Evolutionary conservation across 108 stramenopile species (phyloP).

Genomic region (Poteriospumella lacustris): DNA sequence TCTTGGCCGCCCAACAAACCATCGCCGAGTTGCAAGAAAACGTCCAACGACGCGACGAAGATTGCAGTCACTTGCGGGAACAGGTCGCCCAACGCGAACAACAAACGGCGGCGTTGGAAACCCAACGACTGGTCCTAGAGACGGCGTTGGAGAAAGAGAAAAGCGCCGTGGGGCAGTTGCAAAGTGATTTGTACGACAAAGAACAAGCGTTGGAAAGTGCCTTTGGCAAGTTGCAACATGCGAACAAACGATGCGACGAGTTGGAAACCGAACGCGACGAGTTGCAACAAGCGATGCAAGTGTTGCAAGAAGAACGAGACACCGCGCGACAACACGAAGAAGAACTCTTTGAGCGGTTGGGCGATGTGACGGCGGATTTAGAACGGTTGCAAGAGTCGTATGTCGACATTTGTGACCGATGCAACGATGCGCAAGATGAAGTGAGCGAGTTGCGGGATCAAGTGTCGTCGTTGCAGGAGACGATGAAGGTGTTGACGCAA

Average conservation of each 20-base stretch:
- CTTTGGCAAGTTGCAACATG: too few relatives aligned
- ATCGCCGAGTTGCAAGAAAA: too few relatives aligned
- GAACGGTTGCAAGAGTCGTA: constrained; percentile 52
- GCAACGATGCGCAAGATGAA: constrained; percentile 28
- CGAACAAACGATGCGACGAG: background rate
- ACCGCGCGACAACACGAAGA: constrained; percentile 47
- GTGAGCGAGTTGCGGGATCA: constrained; percentile 4
- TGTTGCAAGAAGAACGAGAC: constrained; percentile 36
- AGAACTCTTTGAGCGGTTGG: constrained; percentile 43
- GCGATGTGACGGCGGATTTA: constrained; percentile 38
- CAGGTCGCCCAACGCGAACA: too few relatives aligned
- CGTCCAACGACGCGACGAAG: too few relatives aligned
- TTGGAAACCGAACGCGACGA: background rate
- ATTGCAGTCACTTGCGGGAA: too few relatives aligned
- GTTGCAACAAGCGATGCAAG: background rate
- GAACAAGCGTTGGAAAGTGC: background rate
- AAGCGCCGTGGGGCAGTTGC: too few relatives aligned
- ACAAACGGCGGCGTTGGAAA: too few relatives aligned
- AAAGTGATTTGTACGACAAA: background rate
- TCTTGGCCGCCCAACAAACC: too few relatives aligned
- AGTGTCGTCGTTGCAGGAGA: constrained; percentile 10
- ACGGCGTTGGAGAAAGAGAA: too few relatives aligned
- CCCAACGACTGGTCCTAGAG: too few relatives aligned
- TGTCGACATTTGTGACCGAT: constrained; percentile 44
- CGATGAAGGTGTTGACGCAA: too few relatives aligned